Conservation (phyloP, 1,139 yeast genomes). For the Lodderomyces parapsilosis region DNA sequence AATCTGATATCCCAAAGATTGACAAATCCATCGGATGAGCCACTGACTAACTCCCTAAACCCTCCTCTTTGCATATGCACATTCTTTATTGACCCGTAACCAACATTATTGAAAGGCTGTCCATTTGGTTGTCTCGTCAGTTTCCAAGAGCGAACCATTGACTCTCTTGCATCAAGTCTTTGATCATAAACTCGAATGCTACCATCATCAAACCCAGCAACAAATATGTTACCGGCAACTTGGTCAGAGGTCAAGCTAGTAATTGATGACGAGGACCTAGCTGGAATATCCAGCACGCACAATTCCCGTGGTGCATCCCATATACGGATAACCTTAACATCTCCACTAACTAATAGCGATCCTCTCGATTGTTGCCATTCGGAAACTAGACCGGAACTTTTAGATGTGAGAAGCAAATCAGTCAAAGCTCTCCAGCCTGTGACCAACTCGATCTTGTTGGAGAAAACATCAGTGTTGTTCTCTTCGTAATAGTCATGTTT, state of each 20-base stretch:
- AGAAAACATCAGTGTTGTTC: constrained; percentile 33
- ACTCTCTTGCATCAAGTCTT: constrained; percentile 78
- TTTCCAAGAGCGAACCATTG: constrained; percentile 84
- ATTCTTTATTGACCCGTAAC: constrained; percentile 62
- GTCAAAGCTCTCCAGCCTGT: constrained; percentile 94
- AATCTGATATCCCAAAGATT: constrained; percentile 88
- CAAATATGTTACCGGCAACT: constrained; percentile 87
- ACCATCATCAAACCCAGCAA: constrained; percentile 95
- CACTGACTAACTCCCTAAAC: constrained; percentile 82
- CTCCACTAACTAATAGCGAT: constrained; percentile 88
- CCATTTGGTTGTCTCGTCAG: constrained; percentile 20
- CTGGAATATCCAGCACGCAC: constrained; percentile 84
- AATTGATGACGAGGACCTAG: constrained; percentile 85
- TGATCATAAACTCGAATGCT: constrained; percentile 87
- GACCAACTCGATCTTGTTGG: constrained; percentile 54
- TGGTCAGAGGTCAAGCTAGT: constrained; percentile 92
- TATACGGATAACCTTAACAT: constrained; percentile 82
- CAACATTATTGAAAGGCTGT: constrained; percentile 9
- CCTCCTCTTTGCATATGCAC: constrained; percentile 98
- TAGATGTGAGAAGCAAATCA: constrained; percentile 76
- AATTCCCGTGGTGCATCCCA: constrained; percentile 98
- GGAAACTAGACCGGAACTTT: constrained; percentile 79
- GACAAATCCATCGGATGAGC: constrained; percentile 77
- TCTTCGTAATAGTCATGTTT: constrained; percentile 29
- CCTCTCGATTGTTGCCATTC: constrained; percentile 99